Conservation (phyloP, 805 yeast genomes). For the Ogataea sp. region DNA sequence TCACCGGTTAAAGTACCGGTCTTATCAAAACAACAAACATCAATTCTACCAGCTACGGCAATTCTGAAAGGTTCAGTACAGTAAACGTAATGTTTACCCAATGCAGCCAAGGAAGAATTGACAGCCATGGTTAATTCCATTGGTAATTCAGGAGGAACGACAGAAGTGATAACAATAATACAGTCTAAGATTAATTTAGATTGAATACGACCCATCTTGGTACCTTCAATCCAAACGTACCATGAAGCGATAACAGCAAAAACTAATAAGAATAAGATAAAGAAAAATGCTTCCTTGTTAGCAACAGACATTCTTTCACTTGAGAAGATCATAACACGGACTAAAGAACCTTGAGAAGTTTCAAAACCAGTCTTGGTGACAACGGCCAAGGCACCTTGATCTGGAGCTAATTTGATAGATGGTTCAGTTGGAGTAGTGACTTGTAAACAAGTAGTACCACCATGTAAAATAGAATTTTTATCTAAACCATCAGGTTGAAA, state of each 20-base stretch:
- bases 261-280: slow-evolving; percentile 78
- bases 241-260: slow-evolving; percentile 94
- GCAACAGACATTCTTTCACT: slow-evolving; percentile 96
- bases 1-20: slow-evolving; percentile 98
- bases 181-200: slow-evolving; percentile 92
- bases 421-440: slow-evolving; percentile 60
- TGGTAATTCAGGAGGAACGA: slow-evolving; percentile 97
- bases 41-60: slow-evolving; percentile 95
- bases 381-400: slow-evolving; percentile 83
- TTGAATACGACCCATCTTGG: slow-evolving; percentile 90
- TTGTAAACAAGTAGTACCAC: slow-evolving; percentile 95
- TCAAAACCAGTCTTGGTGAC: slow-evolving; percentile 96
- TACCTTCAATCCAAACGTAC: slow-evolving; percentile 98
- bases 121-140: slow-evolving; percentile 99
- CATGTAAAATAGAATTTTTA: slow-evolving; percentile 81
- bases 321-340: slow-evolving; percentile 95
- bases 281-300: slow-evolving; percentile 87
- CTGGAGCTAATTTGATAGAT: slow-evolving; percentile 67
- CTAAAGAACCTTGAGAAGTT: slow-evolving; percentile 95
- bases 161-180: slow-evolving; percentile 91
- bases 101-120: slow-evolving; percentile 79
- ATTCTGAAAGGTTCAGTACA: slow-evolving; percentile 99
- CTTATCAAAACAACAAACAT: slow-evolving; percentile 97
- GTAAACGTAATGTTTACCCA: slow-evolving; percentile 80
- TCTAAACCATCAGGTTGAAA: slow-evolving; percentile 78